Percentiles rank a stretch among this genome's conserved stretches.
Conservation (phyloP, 805 yeast species). For the Kluyveromyces nonfermentans region DNA sequence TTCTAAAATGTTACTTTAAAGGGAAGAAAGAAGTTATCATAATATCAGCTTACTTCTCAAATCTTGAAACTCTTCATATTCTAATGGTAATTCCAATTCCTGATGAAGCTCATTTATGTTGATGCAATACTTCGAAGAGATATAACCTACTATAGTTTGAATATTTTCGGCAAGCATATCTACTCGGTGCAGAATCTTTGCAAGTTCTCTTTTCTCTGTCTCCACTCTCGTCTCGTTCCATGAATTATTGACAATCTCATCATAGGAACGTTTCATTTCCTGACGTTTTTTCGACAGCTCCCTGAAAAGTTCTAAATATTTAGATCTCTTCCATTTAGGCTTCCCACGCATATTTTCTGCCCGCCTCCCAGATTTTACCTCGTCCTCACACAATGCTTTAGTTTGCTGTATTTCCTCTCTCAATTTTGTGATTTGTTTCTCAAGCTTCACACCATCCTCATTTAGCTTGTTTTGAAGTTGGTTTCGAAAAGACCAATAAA, state of each 20-base stretch:
- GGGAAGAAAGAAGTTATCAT: too few species aligned
- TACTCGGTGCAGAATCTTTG: slow-evolving; percentile 9
- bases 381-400: slow-evolving; percentile 7
- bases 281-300: slow-evolving; percentile 5
- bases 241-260: slow-evolving; percentile 11
- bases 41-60: not conserved
- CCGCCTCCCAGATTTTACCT: not conserved
- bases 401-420: slow-evolving; percentile 7
- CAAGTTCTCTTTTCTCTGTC: slow-evolving; percentile 5
- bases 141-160: slow-evolving; percentile 32
- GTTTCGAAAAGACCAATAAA: slow-evolving; percentile 40
- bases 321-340: slow-evolving; percentile 7
- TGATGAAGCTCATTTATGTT: slow-evolving; percentile 24
- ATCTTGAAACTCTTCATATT: slow-evolving; percentile 24
- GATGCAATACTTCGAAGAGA: slow-evolving; percentile 27
- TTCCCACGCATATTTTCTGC: slow-evolving; percentile 6
- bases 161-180: slow-evolving; percentile 32
- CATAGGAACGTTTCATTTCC: slow-evolving; percentile 4
- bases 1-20: not conserved
- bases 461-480: slow-evolving; percentile 9
- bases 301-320: slow-evolving; percentile 7
- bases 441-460: slow-evolving; percentile 7
- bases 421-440: slow-evolving; percentile 9
- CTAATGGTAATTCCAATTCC: slow-evolving; percentile 38
- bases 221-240: slow-evolving; percentile 17